Conservation (phyloP, 257 asterid genomes). For the Nicotiana attenuata region DNA sequence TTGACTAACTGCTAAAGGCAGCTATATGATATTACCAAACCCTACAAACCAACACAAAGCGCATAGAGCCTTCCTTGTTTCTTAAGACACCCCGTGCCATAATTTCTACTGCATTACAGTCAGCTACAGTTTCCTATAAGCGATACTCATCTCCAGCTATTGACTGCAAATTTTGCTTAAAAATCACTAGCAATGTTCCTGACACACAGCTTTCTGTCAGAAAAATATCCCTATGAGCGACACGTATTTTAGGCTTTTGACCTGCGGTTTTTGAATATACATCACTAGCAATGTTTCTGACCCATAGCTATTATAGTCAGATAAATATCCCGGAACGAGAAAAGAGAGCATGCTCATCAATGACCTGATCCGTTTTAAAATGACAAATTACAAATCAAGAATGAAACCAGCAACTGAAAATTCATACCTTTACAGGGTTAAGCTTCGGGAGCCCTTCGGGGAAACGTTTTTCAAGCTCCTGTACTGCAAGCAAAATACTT, state of each 20-base stretch:
- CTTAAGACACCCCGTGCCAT: background rate
- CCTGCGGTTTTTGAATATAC: background rate
- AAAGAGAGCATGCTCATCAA: background rate
- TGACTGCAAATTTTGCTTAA: background rate
- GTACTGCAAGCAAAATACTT: conserved; percentile 68
- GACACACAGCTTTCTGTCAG: background rate
- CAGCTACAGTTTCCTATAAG: background rate
- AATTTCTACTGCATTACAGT: background rate
- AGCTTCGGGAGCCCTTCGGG: conserved; percentile 92
- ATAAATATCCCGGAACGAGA: background rate
- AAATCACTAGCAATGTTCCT: background rate
- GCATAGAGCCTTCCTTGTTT: background rate
- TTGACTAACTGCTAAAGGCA: background rate
- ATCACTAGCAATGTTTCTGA: background rate
- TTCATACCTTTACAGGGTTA: conserved; percentile 74
- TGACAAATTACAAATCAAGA: background rate
- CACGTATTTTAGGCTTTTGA: background rate
- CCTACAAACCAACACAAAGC: background rate
- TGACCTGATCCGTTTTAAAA: background rate
- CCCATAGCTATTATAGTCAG: background rate
- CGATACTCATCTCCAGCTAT: background rate
- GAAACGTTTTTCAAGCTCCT: conserved; percentile 85
- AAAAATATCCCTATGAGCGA: background rate
- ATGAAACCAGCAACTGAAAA: background rate
- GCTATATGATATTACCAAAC: background rate